Conservation (phyloP, 164 flowering plant species). For the Nymphaea colorata region DNA sequence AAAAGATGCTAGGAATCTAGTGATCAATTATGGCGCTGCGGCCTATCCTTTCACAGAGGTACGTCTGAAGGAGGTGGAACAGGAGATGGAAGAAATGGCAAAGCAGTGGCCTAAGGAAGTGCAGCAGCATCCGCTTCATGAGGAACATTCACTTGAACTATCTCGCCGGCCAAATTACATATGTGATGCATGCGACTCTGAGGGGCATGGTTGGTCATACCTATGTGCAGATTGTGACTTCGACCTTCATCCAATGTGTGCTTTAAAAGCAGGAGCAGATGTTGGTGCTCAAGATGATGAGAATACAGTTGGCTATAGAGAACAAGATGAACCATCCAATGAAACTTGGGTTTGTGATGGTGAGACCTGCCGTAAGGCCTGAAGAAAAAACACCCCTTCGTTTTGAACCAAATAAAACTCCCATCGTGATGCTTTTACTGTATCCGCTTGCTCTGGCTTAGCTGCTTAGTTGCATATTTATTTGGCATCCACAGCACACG, state of each 20-base stretch:
- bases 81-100: constrained; percentile 30
- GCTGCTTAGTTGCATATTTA: no score
- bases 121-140: constrained; percentile 28
- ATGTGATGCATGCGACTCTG: constrained; percentile 41
- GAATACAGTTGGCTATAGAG: neutral
- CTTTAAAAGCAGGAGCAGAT: constrained; percentile 18
- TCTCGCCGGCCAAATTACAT: constrained; percentile 16
- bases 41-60: constrained; percentile 74
- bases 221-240: constrained; percentile 43
- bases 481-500: no score
- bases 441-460: no score
- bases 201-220: constrained; percentile 44
- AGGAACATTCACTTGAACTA: constrained; percentile 43
- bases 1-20: constrained; percentile 31
- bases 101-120: constrained; percentile 69
- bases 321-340: neutral
- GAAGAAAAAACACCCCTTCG: neutral
- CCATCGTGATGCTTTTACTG: no score
- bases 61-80: constrained; percentile 35
- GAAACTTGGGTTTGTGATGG: constrained; percentile 45
- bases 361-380: constrained; percentile 23
- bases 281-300: constrained; percentile 6
- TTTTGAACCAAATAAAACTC: no score
- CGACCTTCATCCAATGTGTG: constrained; percentile 53
- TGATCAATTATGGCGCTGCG: constrained; percentile 34